Percentiles rank a stretch among this genome's conserved stretches.
These are phyloP conservation scores for Colletotrichum cereale DNA, from an alignment of 2,329 filamentous ascomycete genomes.

Conservation along the genomic window DNA sequence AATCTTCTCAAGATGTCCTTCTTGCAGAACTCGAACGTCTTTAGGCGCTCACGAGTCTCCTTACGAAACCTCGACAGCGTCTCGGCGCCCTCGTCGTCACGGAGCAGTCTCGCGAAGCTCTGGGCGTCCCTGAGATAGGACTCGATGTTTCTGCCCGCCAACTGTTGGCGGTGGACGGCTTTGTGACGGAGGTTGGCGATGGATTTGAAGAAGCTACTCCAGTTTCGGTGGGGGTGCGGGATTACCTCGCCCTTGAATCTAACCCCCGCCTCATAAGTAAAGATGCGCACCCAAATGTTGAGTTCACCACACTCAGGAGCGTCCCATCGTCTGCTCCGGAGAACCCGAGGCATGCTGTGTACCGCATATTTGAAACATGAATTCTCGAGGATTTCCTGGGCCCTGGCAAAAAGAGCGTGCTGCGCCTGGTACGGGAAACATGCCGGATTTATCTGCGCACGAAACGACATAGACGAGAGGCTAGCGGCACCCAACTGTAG, in stretches of 20 bases:
- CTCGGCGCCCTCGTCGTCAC: slow-evolving; percentile 49
- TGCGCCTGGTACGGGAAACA: slow-evolving; percentile 2
- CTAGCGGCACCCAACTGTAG: background rate
- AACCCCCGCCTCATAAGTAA: background rate
- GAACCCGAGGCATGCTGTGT: background rate
- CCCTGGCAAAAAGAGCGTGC: background rate
- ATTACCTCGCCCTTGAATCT: background rate
- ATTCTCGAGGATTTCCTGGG: background rate
- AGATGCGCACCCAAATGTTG: background rate
- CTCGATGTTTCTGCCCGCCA: background rate
- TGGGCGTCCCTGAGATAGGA: background rate
- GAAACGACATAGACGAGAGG: too few species aligned
- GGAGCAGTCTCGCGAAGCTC: slow-evolving; percentile 6
- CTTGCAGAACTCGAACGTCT: background rate
- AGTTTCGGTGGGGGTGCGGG: background rate
- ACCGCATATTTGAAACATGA: background rate
- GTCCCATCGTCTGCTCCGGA: background rate
- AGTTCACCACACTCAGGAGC: background rate
- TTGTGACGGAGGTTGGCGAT: background rate
- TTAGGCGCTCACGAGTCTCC: background rate
- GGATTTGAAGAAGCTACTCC: slow-evolving; percentile 1
- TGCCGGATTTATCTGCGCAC: background rate
- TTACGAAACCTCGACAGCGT: background rate
- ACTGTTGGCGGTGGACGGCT: background rate
- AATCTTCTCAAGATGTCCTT: background rate